Conservation (phyloP, 257 asterid species). For the Catharanthus roseus region DNA sequence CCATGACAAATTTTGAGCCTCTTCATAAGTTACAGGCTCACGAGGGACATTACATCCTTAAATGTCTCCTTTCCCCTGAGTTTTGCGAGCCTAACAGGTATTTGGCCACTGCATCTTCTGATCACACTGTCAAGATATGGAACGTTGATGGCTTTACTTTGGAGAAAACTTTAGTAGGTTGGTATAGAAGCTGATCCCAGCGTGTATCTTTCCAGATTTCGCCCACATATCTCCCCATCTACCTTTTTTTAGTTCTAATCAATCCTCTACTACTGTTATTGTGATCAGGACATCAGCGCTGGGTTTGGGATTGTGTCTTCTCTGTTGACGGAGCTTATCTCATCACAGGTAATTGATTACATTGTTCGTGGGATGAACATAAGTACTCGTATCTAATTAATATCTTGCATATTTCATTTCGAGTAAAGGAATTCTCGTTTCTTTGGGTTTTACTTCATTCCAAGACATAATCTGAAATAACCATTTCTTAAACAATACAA, state of each 20-base stretch:
- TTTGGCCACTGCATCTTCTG: conserved; percentile 93
- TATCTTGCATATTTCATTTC: no score
- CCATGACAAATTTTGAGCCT: conserved; percentile 98
- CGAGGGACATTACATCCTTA: conserved; percentile 71
- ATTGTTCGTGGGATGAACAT: not conserved
- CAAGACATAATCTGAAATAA: not conserved
- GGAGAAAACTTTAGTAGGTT: conserved; percentile 79
- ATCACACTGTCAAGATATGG: conserved; percentile 91
- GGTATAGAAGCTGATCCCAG: conserved; percentile 1
- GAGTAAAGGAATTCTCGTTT: not conserved
- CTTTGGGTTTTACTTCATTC: not conserved
- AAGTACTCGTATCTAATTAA: not conserved
- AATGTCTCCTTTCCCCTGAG: conserved; percentile 95
- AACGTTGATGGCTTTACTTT: conserved; percentile 88
- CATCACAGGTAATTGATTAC: conserved; percentile 55
- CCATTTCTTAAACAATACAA: conserved; percentile 12
- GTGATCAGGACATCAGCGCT: conserved; percentile 81
- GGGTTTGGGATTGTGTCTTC: conserved; percentile 99
- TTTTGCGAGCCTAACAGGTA: conserved; percentile 86
- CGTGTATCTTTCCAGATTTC: not conserved
- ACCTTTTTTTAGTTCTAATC: conserved; percentile 3
- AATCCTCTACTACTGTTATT: conserved; percentile 5
- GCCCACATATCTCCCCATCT: not conserved
- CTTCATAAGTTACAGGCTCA: conserved; percentile 95
- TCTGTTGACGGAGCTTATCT: conserved; percentile 93